A percentile compares a stretch with the other conserved stretches of the same genome.
These are phyloP conservation scores for Aspergillus pseudoviridinutans DNA, from an alignment of 2,329 filamentous ascomycete genomes.

Conservation along the genomic window DNA sequence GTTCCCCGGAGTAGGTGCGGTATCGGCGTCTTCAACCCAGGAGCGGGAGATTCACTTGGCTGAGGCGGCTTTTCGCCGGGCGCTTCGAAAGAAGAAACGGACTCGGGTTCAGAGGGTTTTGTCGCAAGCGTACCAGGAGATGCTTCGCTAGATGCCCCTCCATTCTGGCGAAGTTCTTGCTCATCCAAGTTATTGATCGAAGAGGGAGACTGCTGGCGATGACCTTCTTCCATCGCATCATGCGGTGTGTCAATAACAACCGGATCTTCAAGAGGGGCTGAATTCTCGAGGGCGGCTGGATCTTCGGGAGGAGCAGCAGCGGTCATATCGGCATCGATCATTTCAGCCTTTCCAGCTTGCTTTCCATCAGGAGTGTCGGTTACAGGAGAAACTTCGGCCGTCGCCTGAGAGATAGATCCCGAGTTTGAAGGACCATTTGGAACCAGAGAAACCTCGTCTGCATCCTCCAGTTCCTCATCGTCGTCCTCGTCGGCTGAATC, in stretches of 20 bases:
- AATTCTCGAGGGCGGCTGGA: not conserved
- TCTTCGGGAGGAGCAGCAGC: conserved; percentile 10
- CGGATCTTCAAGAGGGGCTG: conserved; percentile 8
- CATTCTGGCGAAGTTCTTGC: conserved; percentile 24
- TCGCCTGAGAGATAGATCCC: conserved; percentile 27
- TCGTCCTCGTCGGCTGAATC: conserved; percentile 23
- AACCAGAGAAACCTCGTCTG: conserved; percentile 34
- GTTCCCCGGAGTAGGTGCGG: conserved; percentile 83
- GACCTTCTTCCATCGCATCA: not conserved
- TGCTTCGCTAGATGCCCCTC: conserved; percentile 37
- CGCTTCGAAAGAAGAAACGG: conserved; percentile 39
- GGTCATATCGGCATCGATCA: conserved; percentile 1
- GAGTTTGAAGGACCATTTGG: conserved; percentile 28
- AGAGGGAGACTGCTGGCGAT: not conserved
- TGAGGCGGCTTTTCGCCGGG: conserved; percentile 31
- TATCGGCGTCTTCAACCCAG: conserved; percentile 61
- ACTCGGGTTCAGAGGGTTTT: conserved; percentile 44
- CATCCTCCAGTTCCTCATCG: conserved; percentile 25
- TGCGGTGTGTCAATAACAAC: conserved; percentile 1
- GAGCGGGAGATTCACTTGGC: conserved; percentile 38
- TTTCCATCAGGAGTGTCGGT: conserved; percentile 13
- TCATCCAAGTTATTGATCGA: conserved; percentile 9
- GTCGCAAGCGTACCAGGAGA: conserved; percentile 42
- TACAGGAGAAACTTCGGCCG: conserved; percentile 23
- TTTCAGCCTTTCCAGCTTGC: conserved; percentile 1